Conservation (phyloP, 768 basidiomycete species). For the Lentinula raphanica region DNA sequence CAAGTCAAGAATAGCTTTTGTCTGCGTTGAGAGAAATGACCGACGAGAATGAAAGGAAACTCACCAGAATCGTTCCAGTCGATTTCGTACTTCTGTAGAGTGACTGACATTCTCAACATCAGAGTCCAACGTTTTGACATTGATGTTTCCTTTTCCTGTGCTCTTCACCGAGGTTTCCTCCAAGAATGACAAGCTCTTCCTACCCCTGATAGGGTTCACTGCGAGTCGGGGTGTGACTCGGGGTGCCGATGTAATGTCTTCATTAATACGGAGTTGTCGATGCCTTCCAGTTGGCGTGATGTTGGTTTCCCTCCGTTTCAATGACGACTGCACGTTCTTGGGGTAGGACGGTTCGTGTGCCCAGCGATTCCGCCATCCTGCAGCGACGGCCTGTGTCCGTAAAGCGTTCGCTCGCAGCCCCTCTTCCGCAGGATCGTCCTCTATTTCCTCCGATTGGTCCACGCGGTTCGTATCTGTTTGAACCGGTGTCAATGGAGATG, state of each 20-base stretch:
- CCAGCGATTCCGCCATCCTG: conserved; percentile 54
- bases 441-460: conserved; percentile 17
- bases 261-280: neutral
- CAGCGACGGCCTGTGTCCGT: conserved; percentile 38
- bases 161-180: neutral
- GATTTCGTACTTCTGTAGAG: neutral
- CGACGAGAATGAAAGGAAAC: neutral
- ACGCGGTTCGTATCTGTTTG: conserved; percentile 8
- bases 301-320: conserved; percentile 44
- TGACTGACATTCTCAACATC: neutral
- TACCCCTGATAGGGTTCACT: neutral
- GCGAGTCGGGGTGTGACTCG: neutral
- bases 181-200: neutral
- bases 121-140: neutral
- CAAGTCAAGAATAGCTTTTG: neutral
- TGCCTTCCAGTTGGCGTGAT: conserved; percentile 40
- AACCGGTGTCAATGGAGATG: conserved; percentile 35
- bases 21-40: neutral
- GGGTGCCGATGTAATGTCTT: neutral
- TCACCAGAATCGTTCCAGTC: conserved; percentile 3
- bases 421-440: conserved; percentile 18
- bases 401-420: conserved; percentile 19
- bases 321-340: conserved; percentile 13
- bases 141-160: neutral
- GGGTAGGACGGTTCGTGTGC: conserved; percentile 19